Base-by-base conservation (phyloP, 805 yeast species). In the Candida stauntonica region DNA sequence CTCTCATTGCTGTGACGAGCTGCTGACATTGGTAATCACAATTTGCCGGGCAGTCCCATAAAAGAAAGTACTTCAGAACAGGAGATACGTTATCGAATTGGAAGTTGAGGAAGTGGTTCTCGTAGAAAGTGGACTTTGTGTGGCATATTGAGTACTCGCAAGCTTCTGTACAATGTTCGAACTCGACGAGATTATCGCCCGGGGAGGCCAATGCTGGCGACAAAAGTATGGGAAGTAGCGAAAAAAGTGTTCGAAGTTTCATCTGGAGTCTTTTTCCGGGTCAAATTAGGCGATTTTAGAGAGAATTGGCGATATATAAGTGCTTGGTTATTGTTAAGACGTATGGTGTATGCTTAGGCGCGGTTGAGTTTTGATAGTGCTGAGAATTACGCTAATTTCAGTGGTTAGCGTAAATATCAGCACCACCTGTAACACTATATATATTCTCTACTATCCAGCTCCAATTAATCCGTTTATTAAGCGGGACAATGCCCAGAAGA, bases 1-100 rank as follows among this genome's bases (percentile, higher is more conserved):
- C 61, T 17, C 95, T 67, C 27, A 73, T 64, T 2, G 55, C 52
- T 0, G 96, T 88, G 31, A 91, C 66, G 7, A 76, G 57, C 39
- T 87, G 79, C 60, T 93, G 98, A 59, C 99, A 93, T 50, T 79
- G 83, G 60, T 93, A 93, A 62, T 93, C 98, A 62, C 99, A 93
- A 55, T 93, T 80, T 20, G 79, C 72, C 3, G 62, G 62, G 56
- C 95, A 86, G 41, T 75, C 74, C 96, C 96, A 88, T 1, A 70
- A 68, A 13, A 89, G 53, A 2, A 75, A 46, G 13, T 12, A 15
- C 33, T 57, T 54, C 44, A 77, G 60, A 41, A 29, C 6, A 1
- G 35, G 32, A 3, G 54, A 31, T 2, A 38, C 33, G 1, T 43
- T 14, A 2, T 32, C 16, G 27, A 42, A 53, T 5, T 38, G 30